Conservation (phyloP, 2,329 filamentous ascomycete genomes). For the Trichoderma sp. region DNA sequence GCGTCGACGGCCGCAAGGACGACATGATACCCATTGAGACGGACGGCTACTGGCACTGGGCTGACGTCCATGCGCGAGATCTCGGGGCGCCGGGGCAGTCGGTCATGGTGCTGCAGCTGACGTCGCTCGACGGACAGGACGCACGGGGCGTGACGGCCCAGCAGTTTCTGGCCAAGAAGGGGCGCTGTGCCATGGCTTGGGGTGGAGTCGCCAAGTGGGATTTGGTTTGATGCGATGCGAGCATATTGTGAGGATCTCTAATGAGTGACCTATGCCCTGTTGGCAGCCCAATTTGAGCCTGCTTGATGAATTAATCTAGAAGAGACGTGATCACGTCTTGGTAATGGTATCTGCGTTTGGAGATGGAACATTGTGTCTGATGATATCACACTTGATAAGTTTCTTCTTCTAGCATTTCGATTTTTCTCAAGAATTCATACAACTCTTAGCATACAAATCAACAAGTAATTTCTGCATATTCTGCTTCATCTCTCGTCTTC, state of each 20-base stretch:
- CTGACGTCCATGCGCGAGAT: conserved; percentile 68
- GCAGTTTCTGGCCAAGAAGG: conserved; percentile 50
- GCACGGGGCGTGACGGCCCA: conserved; percentile 53
- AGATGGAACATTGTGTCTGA: not conserved
- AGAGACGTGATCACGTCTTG: conserved; percentile 6
- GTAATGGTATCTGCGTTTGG: not conserved
- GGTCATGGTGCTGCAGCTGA: conserved; percentile 65
- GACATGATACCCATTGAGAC: conserved; percentile 72
- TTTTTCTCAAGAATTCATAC: no score
- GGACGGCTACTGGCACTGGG: conserved; percentile 81
- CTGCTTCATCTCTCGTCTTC: not conserved
- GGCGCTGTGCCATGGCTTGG: conserved; percentile 50
- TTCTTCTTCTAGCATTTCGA: not conserved
- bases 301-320: not conserved
- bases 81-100: conserved; percentile 71
- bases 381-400: not conserved
- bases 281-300: not conserved
- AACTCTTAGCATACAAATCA: no score
- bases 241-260: not conserved
- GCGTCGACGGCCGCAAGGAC: conserved; percentile 66
- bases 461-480: not conserved
- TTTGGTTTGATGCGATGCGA: conserved; percentile 42
- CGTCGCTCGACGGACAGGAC: conserved; percentile 49
- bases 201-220: conserved; percentile 53
- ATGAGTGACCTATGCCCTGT: not conserved